A percentile compares a stretch with the other conserved stretches of the same genome.
Conservation (phyloP, 305 asterid genomes). For the Solanum hybrid region DNA sequence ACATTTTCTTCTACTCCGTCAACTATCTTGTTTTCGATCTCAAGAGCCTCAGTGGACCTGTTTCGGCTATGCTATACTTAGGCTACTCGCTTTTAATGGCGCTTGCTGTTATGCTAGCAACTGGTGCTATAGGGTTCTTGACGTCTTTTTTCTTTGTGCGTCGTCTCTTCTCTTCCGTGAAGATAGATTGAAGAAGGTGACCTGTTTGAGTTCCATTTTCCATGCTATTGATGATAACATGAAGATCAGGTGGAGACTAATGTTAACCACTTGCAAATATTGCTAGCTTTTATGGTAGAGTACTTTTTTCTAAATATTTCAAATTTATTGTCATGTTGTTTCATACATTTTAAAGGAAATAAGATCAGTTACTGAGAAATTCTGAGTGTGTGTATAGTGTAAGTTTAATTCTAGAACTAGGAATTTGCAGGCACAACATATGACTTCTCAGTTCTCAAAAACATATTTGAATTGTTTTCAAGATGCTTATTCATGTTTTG, state of each 20-base stretch:
- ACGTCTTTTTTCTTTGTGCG: constrained; percentile 20
- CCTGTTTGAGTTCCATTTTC: neutral
- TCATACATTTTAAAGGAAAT: neutral
- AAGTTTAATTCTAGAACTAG: neutral
- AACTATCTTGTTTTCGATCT: constrained; percentile 25
- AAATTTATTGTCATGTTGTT: neutral
- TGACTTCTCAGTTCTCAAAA: neutral
- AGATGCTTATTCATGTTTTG: neutral
- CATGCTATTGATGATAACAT: neutral
- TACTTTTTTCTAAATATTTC: neutral
- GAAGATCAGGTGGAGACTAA: neutral
- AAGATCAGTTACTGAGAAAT: neutral
- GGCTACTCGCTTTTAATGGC: constrained; percentile 22
- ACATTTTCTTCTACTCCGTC: constrained; percentile 19
- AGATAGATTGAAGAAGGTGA: constrained; percentile 15
- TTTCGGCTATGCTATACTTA: constrained; percentile 20
- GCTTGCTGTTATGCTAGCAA: constrained; percentile 22
- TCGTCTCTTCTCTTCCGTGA: constrained; percentile 26
- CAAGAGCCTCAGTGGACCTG: constrained; percentile 24
- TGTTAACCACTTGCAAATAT: neutral
- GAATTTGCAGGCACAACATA: neutral
- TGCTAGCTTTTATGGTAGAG: neutral
- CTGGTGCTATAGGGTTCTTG: constrained; percentile 22
- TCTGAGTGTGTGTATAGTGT: neutral
- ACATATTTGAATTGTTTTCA: neutral